These are phyloP conservation scores for Hanseniaspora guilliermondii DNA, from an alignment of 805 yeast genomes.

Conservation along the genomic window DNA sequence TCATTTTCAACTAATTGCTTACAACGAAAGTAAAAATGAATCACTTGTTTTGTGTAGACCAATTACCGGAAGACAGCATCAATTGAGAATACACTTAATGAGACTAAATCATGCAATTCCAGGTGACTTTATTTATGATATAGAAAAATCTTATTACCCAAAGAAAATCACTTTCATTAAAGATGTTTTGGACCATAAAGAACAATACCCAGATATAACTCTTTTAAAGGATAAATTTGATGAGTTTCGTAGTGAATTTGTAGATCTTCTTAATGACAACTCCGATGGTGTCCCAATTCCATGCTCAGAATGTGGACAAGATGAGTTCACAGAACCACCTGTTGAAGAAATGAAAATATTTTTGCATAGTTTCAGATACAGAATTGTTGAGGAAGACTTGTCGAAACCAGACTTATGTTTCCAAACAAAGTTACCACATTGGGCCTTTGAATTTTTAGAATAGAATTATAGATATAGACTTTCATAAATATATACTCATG, in stretches of 20 bases:
- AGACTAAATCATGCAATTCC: constrained; percentile 75
- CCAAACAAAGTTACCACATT: constrained; percentile 35
- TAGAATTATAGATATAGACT: neutral
- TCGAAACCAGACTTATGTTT: constrained; percentile 25
- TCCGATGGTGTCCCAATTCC: constrained; percentile 16
- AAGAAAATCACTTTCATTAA: constrained; percentile 20
- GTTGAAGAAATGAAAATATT: constrained; percentile 22
- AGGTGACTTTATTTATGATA: constrained; percentile 64
- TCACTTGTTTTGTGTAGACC: constrained; percentile 73
- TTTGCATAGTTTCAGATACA: constrained; percentile 30
- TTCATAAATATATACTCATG: too few species aligned
- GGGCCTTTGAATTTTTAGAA: constrained; percentile 29
- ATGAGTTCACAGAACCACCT: constrained; percentile 21
- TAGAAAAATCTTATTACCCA: constrained; percentile 19
- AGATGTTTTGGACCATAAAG: neutral
- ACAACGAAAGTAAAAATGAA: constrained; percentile 36
- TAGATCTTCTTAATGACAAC: constrained; percentile 27
- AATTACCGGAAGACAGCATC: constrained; percentile 90
- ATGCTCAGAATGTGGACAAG: constrained; percentile 23
- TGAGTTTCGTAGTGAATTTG: constrained; percentile 21
- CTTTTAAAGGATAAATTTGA: constrained; percentile 15
- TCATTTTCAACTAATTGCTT: constrained; percentile 47
- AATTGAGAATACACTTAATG: constrained; percentile 84
- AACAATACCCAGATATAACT: constrained; percentile 18
- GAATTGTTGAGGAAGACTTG: constrained; percentile 18